Evolutionary conservation across 2,329 filamentous ascomycete genomes (phyloP).

Genomic region (Tolypocladium sp.): DNA sequence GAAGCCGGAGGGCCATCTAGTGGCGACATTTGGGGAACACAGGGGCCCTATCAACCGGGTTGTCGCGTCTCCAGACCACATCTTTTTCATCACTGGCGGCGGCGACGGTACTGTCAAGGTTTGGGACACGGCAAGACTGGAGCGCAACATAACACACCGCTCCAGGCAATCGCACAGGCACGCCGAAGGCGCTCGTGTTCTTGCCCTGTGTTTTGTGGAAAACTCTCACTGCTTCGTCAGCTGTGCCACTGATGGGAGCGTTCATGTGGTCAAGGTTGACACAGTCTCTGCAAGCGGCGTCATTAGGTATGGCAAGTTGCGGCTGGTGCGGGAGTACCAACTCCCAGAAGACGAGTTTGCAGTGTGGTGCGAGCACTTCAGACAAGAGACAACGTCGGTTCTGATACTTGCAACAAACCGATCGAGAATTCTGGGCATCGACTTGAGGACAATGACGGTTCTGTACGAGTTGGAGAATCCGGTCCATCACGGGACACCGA

Average conservation of each 20-base stretch:
- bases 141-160: slow-evolving; percentile 82
- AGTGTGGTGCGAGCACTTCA: slow-evolving; percentile 89
- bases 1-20: slow-evolving; percentile 74
- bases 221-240: slow-evolving; percentile 90
- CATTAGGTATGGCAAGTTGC: slow-evolving; percentile 70
- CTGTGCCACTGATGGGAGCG: slow-evolving; percentile 79
- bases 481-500: slow-evolving; percentile 83
- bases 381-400: slow-evolving; percentile 70
- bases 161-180: slow-evolving; percentile 82
- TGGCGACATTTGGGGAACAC: slow-evolving; percentile 87
- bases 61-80: slow-evolving; percentile 76
- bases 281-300: slow-evolving; percentile 36
- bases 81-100: slow-evolving; percentile 89
- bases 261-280: slow-evolving; percentile 81
- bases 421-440: slow-evolving; percentile 74
- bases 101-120: slow-evolving; percentile 87
- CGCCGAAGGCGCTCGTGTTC: slow-evolving; percentile 59
- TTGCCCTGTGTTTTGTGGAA: slow-evolving; percentile 83
- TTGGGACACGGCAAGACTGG: slow-evolving; percentile 85
- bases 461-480: slow-evolving; percentile 79
- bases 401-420: slow-evolving; percentile 80
- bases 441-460: slow-evolving; percentile 77
- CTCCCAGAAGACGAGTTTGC: slow-evolving; percentile 67
- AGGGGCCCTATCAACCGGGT: slow-evolving; percentile 73
- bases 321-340: slow-evolving; percentile 69